Conservation (phyloP, 208 protist genomes). For the Trichomonas tenax region DNA sequence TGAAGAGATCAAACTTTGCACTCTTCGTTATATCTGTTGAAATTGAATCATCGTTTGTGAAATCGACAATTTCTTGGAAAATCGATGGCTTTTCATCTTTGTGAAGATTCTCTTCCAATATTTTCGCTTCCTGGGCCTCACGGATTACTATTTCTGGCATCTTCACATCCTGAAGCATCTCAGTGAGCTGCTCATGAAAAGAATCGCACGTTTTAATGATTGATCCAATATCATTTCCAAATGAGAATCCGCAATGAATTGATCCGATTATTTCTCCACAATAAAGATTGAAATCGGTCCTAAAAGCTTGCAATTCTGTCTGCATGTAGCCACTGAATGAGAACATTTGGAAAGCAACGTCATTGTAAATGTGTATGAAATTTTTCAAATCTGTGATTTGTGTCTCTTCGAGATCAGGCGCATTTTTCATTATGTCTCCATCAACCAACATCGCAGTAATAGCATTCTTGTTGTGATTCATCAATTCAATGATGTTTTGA, state of each 20-base stretch:
- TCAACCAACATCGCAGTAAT: not conserved
- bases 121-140: not conserved
- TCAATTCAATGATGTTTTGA: not conserved
- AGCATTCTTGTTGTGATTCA: not conserved
- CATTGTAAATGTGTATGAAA: not conserved
- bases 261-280: not conserved
- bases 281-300: not conserved
- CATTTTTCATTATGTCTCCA: not conserved
- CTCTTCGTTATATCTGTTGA: not conserved
- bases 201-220: not conserved
- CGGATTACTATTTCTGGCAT: not conserved
- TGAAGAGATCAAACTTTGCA: not conserved
- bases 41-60: not conserved
- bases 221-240: not conserved
- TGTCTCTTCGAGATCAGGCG: not conserved
- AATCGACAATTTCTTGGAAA: not conserved
- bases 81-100: not conserved
- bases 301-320: not conserved
- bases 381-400: not conserved
- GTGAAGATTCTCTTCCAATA: not conserved
- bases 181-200: not conserved
- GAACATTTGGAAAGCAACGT: not conserved
- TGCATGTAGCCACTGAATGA: not conserved
- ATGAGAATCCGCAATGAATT: not conserved
- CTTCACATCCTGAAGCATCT: not conserved